Base-by-base conservation (phyloP, 2,329 filamentous ascomycete genomes). In the Ascochyta koolunga region DNA sequence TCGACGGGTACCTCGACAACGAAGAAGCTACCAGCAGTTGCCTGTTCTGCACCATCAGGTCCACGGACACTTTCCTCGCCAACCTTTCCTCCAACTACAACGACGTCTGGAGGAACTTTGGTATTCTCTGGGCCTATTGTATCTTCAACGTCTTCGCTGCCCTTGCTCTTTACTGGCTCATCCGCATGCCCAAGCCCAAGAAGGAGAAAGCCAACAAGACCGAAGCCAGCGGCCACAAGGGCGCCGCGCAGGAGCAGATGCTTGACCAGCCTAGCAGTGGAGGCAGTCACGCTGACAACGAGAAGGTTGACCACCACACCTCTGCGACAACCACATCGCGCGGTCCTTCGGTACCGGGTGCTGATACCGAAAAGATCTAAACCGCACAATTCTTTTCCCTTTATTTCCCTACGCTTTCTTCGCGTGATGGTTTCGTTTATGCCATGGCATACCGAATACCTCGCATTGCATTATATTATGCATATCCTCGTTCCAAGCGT, bases 41-140 rank as follows among this genome's bases (percentile, higher is more conserved):
- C 74, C 78, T 49, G 10, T 66, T 46, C 51, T 68, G 79, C 68
- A 58, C 74, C 15, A 75, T 79, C 35, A 43, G 58, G 42, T 65
- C 68, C 59, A 80, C 79, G 22, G 78, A 81, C 48, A 56, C 67
- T 24, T 81, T 80, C 70, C 66, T 82, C 13, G 13, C 40, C 1
- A 6, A 33, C 8, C 67, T 84, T 29, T 76, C 71, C 46, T 76
- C 77, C n/a, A 66, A 69, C 37, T 82, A 79, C 57, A 61, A 50
- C 18, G 64, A 80, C 13, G 67, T 71, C n/a, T 83, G 82, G 82
- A 73, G 82, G 39, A 81, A 85, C 59, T 82, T 83, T 50, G 83
- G 83, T 2, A 73, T 85, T 40, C 69, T 85, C 49, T 83, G 79
- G 74, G 80, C 69, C 2, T 85, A 77, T 56, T 74, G 83, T 46